phyloP scores from a whole-genome alignment of 208 protist genomes.

The Blechomonas ayalai region DNA sequence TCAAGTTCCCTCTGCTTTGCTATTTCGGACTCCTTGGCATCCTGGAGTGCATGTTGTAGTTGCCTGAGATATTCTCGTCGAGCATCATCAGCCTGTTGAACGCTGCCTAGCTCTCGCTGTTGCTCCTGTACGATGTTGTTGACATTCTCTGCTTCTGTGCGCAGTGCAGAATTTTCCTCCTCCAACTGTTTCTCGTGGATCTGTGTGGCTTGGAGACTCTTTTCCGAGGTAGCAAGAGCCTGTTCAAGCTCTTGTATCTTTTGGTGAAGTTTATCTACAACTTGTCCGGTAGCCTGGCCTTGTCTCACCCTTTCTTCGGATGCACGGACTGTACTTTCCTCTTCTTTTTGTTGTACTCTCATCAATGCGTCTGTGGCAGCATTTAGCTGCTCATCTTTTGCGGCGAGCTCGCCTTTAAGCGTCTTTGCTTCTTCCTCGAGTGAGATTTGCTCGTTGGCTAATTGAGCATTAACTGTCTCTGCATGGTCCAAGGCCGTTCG shows the following conservation, averaged over 20 bases:
- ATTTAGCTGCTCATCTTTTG: background rate
- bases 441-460: background rate
- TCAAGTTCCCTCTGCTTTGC: too few relatives aligned
- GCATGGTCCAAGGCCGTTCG: too few relatives aligned
- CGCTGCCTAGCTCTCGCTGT: too few relatives aligned
- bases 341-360: conserved; percentile 2
- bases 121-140: background rate
- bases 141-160: background rate
- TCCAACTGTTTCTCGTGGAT: background rate
- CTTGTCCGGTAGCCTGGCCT: background rate
- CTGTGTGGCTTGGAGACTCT: too few relatives aligned
- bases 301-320: background rate
- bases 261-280: background rate
- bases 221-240: too few relatives aligned
- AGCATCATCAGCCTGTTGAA: too few relatives aligned
- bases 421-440: background rate
- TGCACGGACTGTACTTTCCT: too few relatives aligned
- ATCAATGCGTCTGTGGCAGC: background rate
- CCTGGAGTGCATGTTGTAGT: too few relatives aligned
- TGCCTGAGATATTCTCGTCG: too few relatives aligned
- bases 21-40: too few relatives aligned
- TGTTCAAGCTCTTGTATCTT: too few relatives aligned
- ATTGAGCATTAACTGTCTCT: too few relatives aligned
- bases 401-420: background rate
- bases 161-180: background rate